Evolutionary conservation across 2,329 filamentous ascomycete species (phyloP).

Genomic region (Beauveria sp.): DNA sequence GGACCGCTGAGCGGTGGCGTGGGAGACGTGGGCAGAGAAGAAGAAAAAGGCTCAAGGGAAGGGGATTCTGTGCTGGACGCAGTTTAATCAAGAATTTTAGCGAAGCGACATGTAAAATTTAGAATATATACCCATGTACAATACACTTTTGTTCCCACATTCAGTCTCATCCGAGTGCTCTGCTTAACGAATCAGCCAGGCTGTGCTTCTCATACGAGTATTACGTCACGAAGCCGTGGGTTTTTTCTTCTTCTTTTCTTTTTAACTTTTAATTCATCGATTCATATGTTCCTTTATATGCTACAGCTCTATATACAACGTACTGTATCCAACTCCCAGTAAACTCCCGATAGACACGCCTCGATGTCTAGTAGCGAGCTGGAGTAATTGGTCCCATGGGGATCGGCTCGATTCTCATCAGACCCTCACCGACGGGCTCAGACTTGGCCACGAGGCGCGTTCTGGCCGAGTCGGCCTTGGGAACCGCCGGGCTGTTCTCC

Average conservation of each 20-base stretch:
- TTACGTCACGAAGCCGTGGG: no score
- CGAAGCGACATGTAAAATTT: neutral
- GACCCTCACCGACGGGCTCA: neutral
- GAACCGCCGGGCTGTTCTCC: slow-evolving; percentile 11
- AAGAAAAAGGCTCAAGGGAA: no score
- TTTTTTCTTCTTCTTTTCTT: neutral
- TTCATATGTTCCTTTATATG: neutral
- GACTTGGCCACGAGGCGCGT: neutral
- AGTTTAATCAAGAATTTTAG: neutral
- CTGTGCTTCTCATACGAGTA: no score
- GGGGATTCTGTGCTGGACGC: neutral
- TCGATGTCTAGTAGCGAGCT: neutral
- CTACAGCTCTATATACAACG: neutral
- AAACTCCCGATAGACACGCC: no score
- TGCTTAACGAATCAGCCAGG: no score
- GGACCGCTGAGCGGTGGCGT: neutral
- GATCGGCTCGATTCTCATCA: slow-evolving; percentile 5
- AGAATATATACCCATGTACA: neutral
- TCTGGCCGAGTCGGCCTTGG: slow-evolving; percentile 7
- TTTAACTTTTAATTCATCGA: neutral
- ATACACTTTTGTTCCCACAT: neutral
- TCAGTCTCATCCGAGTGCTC: no score
- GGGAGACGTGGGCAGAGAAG: no score
- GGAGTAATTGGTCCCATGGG: slow-evolving; percentile 4
- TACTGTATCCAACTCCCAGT: no score